These are phyloP conservation scores for Trichoderma citrinoviride DNA, from an alignment of 2,329 filamentous ascomycete species.

Conservation along the genomic window DNA sequence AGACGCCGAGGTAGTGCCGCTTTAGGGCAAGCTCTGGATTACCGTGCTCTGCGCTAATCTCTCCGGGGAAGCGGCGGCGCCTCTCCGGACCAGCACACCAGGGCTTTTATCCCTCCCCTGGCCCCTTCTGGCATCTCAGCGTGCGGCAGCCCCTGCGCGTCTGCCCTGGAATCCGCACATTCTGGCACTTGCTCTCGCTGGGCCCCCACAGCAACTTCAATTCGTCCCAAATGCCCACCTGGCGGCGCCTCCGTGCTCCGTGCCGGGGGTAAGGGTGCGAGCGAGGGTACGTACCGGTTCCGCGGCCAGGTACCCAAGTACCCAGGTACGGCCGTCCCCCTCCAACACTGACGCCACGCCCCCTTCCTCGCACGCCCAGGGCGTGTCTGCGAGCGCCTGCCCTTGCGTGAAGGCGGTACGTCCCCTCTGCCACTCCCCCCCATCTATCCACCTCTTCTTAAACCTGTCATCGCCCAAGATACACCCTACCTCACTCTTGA, in stretches of 20 bases:
- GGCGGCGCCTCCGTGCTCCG: constrained; percentile 19
- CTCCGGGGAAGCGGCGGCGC: constrained; percentile 15
- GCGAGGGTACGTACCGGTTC: constrained; percentile 1
- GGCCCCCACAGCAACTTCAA: constrained; percentile 16
- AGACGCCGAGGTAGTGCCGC: constrained; percentile 1
- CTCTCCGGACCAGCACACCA: constrained; percentile 19
- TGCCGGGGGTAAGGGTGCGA: neutral
- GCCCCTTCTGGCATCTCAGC: constrained; percentile 13
- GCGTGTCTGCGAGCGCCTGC: constrained; percentile 13
- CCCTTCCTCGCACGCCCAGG: neutral
- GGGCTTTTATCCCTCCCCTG: constrained; percentile 2
- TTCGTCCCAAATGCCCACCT: constrained; percentile 12
- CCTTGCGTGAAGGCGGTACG: constrained; percentile 17
- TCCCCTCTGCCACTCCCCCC: constrained; percentile 13
- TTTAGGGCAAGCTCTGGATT: constrained; percentile 4
- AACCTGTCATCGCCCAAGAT: constrained; percentile 20
- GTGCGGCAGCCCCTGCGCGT: constrained; percentile 17
- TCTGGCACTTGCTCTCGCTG: neutral
- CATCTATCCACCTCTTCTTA: constrained; percentile 18
- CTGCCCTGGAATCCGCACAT: constrained; percentile 18
- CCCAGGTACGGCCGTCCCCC: neutral
- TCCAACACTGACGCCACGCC: neutral
- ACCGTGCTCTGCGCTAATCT: constrained; percentile 13
- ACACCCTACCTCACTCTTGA: constrained; percentile 19
- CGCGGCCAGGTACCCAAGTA: constrained; percentile 8